Evolutionary conservation across 495 filamentous ascomycete genomes (phyloP), one percentile per base, ranked within the genome.

Genomic region (Tuber magnatum): DNA sequence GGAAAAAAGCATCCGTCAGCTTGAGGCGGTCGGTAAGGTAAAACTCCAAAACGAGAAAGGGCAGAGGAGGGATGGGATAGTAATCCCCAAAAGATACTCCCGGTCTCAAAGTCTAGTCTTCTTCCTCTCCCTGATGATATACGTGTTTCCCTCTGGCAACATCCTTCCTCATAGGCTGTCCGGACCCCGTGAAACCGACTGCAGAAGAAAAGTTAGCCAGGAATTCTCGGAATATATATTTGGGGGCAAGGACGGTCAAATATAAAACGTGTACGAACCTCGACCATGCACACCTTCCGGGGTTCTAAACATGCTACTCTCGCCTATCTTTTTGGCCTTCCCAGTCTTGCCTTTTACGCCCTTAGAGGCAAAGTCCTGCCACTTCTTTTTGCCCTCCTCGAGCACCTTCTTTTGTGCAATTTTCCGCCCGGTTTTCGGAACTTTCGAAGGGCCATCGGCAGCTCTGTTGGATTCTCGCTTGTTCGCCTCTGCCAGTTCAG

Each of bases 101-200:
- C 77, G 38, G 12, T 42, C 43, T 76, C 22, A 24, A 8, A 14
- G 69, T 32, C 65, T 82, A 88, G 82, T 90, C 90, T 77, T 94
- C 88, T 48, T 97, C 92, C 20, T 93, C 93, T 78, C 86, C 90
- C 71, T 91, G 87, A 82, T 95, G 91, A 83, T 97, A 97, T 75
- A 94, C 91, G 82, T 97, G 93, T 76, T 93, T 91, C 79, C 89
- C 91, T 76, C 95, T 86, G 56, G 90, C 88, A 40, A 90, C 89
- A 83, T 97, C 94, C 82, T 97, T 97, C 80, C 93, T 91, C 95
- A 97, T 97, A 73, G 90, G 87, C 82, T 95, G 92, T 46, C 95
- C 95, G 61, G 94, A 97, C 61, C 95, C 95, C 24, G 94, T 97
- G 81, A 97, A 97, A 24, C 95, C 95, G 78, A 99, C 95, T 97